Conservation (phyloP, 805 yeast genomes). For the Wickerhamomyces queroliae region DNA sequence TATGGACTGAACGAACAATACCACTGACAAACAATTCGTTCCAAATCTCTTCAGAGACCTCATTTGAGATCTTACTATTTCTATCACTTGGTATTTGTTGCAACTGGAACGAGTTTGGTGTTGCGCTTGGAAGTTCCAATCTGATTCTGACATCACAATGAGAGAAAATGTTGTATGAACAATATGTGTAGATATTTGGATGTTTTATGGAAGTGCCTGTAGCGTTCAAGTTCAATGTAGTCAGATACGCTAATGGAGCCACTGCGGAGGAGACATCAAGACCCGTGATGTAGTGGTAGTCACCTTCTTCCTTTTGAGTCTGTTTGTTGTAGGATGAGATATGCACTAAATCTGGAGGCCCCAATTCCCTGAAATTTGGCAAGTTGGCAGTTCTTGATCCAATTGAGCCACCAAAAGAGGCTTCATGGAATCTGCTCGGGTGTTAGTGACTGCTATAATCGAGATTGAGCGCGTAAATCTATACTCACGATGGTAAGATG, state of each 20-base stretch:
- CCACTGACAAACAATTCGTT: slow-evolving; percentile 54
- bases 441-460: neutral
- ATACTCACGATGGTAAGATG: slow-evolving; percentile 16
- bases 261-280: slow-evolving; percentile 37
- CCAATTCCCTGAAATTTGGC: slow-evolving; percentile 42
- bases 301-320: slow-evolving; percentile 39
- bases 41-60: slow-evolving; percentile 41
- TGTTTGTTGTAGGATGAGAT: slow-evolving; percentile 27
- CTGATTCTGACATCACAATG: slow-evolving; percentile 69
- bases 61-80: slow-evolving; percentile 24
- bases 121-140: slow-evolving; percentile 46
- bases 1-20: slow-evolving; percentile 47
- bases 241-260: slow-evolving; percentile 43
- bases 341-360: slow-evolving; percentile 71
- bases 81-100: slow-evolving; percentile 29
- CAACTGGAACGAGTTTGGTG: slow-evolving; percentile 26
- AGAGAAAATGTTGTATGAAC: slow-evolving; percentile 65
- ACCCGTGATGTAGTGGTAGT: slow-evolving; percentile 43
- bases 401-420: slow-evolving; percentile 45
- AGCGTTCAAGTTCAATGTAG: slow-evolving; percentile 27
- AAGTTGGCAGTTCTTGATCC: slow-evolving; percentile 40
- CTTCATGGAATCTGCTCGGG: slow-evolving; percentile 37
- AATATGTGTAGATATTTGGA: slow-evolving; percentile 39
- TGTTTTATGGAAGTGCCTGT: slow-evolving; percentile 15
- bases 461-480: neutral